Evolutionary conservation across 169 alveolate genomes (phyloP), one percentile per base, ranked within the genome.

Genomic region (Cytauxzoon felis): DNA sequence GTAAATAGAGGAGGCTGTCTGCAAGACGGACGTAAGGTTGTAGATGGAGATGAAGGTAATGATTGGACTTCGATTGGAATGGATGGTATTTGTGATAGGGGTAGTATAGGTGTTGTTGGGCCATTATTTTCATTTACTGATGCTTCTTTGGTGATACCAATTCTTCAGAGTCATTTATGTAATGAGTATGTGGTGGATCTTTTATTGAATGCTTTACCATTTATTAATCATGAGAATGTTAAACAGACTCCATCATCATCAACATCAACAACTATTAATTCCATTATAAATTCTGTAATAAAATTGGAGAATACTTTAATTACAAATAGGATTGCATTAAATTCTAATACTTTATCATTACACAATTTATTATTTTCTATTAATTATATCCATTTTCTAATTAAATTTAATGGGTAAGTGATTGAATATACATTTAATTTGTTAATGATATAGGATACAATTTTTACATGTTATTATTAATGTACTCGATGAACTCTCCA

Each of bases 261-360:
- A 53, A 68, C 18, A 68, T 66, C 45, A 38, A 38, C 13, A 13
- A 38, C 45, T n/a, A 13, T 38, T 13, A 38, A 13, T 38, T 13
- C 19, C 45, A 38, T 38, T 13, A 38, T 38, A 38, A 38, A n/a
- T n/a, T 38, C 45, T 38, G 16, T 58, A 43, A 64, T 54, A 26
- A 61, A 64, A 36, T 52, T 64, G 36, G 72, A 64, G n/a, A 41
- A 63, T 38, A 27, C 83, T 16, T 73, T 76, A 78, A 76, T 78
- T 9, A 41, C 57, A 19, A 73, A 51, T 23, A 52, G 83, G 4
- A 32, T 42, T 9, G 6, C 68, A 6, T 8, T 42, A 34, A 73
- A 73, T 26, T 73, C 83, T 0, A 63, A 34, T 41, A 48, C 61
- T 29, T 30, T 62, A n/a, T 63, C 83, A 1, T 32, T 30, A 40